These are phyloP conservation scores for Cytospora mali DNA, from an alignment of 2,329 filamentous ascomycete species.

Conservation along the genomic window DNA sequence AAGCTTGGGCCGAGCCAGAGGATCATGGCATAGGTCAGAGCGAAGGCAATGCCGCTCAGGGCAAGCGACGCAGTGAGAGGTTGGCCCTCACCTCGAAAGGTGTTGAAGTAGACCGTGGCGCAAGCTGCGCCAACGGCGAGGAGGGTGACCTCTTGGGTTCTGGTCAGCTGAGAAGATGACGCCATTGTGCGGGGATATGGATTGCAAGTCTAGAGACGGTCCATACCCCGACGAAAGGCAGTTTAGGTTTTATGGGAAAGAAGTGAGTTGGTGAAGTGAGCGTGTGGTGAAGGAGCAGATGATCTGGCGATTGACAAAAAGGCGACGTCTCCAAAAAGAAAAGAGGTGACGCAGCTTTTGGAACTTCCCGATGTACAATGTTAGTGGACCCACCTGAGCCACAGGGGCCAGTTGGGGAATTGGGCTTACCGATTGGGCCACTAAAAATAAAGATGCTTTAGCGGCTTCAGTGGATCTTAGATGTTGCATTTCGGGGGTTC, in stretches of 20 bases:
- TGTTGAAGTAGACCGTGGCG: conserved; percentile 74
- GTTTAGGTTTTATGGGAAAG: too few relatives aligned
- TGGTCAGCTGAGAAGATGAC: conserved; percentile 45
- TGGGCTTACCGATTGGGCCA: conserved; percentile 19
- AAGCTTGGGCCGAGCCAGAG: conserved; percentile 92
- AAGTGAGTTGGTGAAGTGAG: background rate
- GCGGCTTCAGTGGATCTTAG: conserved; percentile 23
- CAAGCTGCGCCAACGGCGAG: conserved; percentile 69
- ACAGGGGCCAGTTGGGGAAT: conserved; percentile 6
- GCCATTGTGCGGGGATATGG: conserved; percentile 11
- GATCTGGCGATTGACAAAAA: conserved; percentile 7
- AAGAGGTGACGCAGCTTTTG: conserved; percentile 15
- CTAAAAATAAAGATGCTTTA: conserved; percentile 18
- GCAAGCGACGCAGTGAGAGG: conserved; percentile 87
- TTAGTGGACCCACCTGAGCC: background rate
- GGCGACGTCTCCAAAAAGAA: conserved; percentile 22
- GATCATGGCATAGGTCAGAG: conserved; percentile 81
- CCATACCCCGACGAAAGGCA: conserved; percentile 2
- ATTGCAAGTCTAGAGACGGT: background rate
- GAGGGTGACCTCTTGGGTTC: conserved; percentile 56
- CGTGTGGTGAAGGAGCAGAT: background rate
- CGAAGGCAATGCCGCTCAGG: conserved; percentile 82
- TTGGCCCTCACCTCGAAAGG: conserved; percentile 82
- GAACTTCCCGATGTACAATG: conserved; percentile 9
- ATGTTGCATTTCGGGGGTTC: background rate